Evolutionary conservation across 352 stramenopile genomes (phyloP), one percentile per base, ranked within the genome.

Genomic region (Phytopythium sindhum): DNA sequence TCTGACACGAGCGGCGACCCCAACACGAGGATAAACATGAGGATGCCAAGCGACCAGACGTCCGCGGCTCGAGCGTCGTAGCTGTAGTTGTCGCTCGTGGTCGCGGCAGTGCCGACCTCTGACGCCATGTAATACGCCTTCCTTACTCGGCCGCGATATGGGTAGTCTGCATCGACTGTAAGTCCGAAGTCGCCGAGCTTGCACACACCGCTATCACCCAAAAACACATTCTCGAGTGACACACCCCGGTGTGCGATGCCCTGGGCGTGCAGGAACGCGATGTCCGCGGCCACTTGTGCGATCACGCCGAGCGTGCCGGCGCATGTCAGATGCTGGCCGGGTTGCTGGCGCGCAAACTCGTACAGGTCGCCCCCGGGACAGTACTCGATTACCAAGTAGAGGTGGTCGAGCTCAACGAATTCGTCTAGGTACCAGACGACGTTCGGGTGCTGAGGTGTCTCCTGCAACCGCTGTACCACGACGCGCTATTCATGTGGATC

Each of bases 121-220:
- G 70, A 63, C 19, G 70, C 70, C 47, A 66, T 69, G 41, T 70
- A 81, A 39, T 74, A 71, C 2, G 60, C 44, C 12, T 77, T 53
- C 56, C 66, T 19, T 45, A 47, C n/a, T 26, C 50, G 14, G n/a
- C 41, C 14, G 55, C 23, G 2, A 10, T n/a, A 12, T 31, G 51
- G 7, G 8, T 42, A 23, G n/a, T 60, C 28, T 60, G 67, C 60
- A 54, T 66, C n/a, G 28, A 62, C 68, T 23, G 66, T 61, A 24
- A 88, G 60, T 1, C 78, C 76, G 53, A 88, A 86, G 55, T 86
- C 77, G 15, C 66, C 60, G 24, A 88, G 68, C 58, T 88, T 86
- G 63, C 77, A 77, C 17, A 47, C 11, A 57, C 75, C 48, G 64
- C 57, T 29, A 39, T 55, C 28, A 14, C 4, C 33, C 24, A 86